Base-by-base conservation (phyloP, 805 yeast genomes). In the Hanseniaspora clermontiae region DNA sequence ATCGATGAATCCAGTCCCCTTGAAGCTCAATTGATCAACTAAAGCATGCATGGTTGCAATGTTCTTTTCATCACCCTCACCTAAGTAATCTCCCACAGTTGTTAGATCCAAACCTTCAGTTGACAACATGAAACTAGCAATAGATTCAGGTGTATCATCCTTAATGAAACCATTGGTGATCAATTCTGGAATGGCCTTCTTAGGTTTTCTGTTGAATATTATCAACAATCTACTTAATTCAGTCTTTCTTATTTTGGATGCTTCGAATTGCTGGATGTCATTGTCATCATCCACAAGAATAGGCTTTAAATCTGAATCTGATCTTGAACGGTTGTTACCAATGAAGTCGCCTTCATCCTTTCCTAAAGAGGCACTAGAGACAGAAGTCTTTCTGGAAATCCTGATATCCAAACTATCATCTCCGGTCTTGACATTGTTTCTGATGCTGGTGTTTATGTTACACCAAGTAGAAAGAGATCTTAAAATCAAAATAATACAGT, bases 1-100 rank as follows among this genome's bases (percentile, higher is more conserved):
- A 62, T 84, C 95, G 15, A 90, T 89, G 65, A 93, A 89, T 1
- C 81, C 73, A 61, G 77, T 67, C 37, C 76, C 75, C 5, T 77
- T 71, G 67, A 93, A 91, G 57, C 89, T 87, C 82, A 93, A 83
- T 60, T 77, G 72, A 65, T 90, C 96, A 32, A 91, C 95, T 72
- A 93, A 93, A 6, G 88, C 84, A 68, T 90, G 96, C 97, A 91
- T 89, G 40, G 84, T 80, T 4, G 83, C 82, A 59, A 87, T 79
- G 66, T 87, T 84, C 49, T 76, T 75, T 12, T 83, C 86, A 60
- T 83, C 83, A 38, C 91, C 95, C 63, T 87, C 96, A 55, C 98
- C 98, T 58, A 93, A 72, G 66, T 76, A 93, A 64, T 91, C 97
- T 54, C 99, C 99, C 57, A 95, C 76, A 7, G 79, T 79, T 0